Evolutionary conservation across 2,329 filamentous ascomycete genomes (phyloP).

Genomic region (Berkeleyomyces rouxiae): DNA sequence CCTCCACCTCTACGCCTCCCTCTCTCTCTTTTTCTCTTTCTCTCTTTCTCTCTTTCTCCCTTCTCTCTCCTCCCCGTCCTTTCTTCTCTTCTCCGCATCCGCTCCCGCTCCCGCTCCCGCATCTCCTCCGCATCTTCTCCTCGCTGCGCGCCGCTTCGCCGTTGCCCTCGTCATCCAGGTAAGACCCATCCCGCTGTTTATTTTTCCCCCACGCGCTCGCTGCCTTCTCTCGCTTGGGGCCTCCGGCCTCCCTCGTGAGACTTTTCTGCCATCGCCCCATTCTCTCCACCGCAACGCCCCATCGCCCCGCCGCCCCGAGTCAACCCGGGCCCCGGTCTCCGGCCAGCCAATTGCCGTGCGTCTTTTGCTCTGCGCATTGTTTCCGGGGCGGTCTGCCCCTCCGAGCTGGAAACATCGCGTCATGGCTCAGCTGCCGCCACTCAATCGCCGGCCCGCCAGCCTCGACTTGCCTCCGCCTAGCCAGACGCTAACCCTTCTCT

Average conservation of each 20-base stretch:
- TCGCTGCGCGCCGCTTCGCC: background rate
- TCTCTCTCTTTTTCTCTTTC: slow-evolving; percentile 16
- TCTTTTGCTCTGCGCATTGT: background rate
- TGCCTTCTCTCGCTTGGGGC: background rate
- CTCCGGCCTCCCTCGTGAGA: slow-evolving; percentile 14
- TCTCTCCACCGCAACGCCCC: too few relatives aligned
- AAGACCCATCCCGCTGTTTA: background rate
- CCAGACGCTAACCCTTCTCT: background rate
- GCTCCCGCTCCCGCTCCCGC: slow-evolving; percentile 14
- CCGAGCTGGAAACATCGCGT: background rate
- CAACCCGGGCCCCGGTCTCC: too few relatives aligned
- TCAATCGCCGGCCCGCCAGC: too few relatives aligned
- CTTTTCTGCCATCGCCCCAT: background rate
- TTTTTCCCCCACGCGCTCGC: background rate
- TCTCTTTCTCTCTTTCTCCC: slow-evolving; percentile 17
- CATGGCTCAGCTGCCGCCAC: background rate
- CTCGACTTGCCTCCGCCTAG: background rate
- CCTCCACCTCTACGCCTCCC: slow-evolving; percentile 25
- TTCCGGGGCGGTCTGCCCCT: background rate
- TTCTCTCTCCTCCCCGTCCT: slow-evolving; percentile 16
- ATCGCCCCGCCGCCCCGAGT: too few relatives aligned
- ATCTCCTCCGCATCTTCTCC: slow-evolving; percentile 11
- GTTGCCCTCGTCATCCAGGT: background rate
- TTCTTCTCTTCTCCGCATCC: slow-evolving; percentile 16
- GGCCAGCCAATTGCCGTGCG: too few relatives aligned